phyloP scores from a whole-genome alignment of 75 land plant genomes.

The Larix kaempferi region DNA sequence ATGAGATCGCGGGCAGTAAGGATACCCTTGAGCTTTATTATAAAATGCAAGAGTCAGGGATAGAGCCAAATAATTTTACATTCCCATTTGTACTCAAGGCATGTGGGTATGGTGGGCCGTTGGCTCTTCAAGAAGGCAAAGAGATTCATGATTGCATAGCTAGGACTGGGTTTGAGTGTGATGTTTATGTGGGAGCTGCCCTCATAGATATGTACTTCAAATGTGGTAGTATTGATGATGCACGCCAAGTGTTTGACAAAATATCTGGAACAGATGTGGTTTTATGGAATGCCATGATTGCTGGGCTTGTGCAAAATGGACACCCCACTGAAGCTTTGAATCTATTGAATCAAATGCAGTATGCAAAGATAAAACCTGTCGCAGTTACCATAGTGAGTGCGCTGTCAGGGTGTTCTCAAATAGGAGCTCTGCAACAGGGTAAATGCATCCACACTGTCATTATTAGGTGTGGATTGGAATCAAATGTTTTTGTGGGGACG shows the following conservation, averaged over 20 bases:
- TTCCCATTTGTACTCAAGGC: not conserved
- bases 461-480: not conserved
- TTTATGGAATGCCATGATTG: constrained; percentile 27
- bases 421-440: not conserved
- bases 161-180: not conserved
- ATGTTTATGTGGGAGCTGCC: constrained; percentile 7
- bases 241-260: constrained; percentile 13
- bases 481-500: constrained; percentile 17
- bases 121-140: not conserved
- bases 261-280: constrained; percentile 10
- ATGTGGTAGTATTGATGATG: constrained; percentile 20
- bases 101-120: not conserved
- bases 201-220: constrained; percentile 31
- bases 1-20: constrained; percentile 7
- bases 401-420: constrained; percentile 27
- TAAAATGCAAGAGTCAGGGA: not conserved
- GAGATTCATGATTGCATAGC: constrained; percentile 10
- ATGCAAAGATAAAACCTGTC: constrained; percentile 16
- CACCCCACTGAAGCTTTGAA: constrained; percentile 8
- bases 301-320: constrained; percentile 18
- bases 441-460: not conserved
- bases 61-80: not conserved
- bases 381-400: constrained; percentile 51
- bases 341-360: constrained; percentile 29
- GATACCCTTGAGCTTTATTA: constrained; percentile 14